These are phyloP conservation scores for Pseudogymnoascus sp. DNA, from an alignment of 2,329 filamentous ascomycete genomes.

Conservation along the genomic window DNA sequence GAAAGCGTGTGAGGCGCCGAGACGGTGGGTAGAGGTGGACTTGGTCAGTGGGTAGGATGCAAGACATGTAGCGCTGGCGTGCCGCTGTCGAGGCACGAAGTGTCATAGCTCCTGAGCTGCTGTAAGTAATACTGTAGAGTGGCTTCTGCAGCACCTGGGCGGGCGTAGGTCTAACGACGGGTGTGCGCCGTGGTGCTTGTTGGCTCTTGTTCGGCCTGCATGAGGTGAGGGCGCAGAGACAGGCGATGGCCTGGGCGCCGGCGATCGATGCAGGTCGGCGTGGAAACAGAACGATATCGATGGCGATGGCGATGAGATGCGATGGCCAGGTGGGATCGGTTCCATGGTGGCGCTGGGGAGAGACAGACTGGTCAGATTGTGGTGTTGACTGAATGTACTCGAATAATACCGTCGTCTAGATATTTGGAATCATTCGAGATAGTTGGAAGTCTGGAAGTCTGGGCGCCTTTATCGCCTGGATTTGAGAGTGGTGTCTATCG, in stretches of 20 bases:
- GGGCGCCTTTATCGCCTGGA: background rate
- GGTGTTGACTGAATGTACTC: background rate
- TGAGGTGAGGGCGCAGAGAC: background rate
- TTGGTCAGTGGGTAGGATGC: background rate
- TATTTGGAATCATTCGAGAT: background rate
- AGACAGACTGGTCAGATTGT: background rate
- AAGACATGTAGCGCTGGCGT: background rate
- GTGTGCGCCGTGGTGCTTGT: background rate
- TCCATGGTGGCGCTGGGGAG: background rate
- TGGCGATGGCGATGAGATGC: slow-evolving; percentile 4
- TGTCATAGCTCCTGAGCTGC: background rate
- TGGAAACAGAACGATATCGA: background rate
- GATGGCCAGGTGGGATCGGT: background rate
- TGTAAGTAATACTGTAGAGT: background rate
- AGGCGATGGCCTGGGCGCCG: background rate
- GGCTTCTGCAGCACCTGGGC: background rate
- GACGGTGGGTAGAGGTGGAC: background rate
- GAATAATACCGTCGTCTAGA: background rate
- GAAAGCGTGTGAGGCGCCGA: slow-evolving; percentile 3
- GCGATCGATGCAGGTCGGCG: background rate
- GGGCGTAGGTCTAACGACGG: background rate
- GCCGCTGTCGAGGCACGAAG: background rate
- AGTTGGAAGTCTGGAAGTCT: background rate
- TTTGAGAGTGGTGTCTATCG: background rate
- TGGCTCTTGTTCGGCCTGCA: background rate